These are phyloP conservation scores for Gliomastix tumulicola DNA, from an alignment of 2,329 filamentous ascomycete species.

Conservation along the genomic window DNA sequence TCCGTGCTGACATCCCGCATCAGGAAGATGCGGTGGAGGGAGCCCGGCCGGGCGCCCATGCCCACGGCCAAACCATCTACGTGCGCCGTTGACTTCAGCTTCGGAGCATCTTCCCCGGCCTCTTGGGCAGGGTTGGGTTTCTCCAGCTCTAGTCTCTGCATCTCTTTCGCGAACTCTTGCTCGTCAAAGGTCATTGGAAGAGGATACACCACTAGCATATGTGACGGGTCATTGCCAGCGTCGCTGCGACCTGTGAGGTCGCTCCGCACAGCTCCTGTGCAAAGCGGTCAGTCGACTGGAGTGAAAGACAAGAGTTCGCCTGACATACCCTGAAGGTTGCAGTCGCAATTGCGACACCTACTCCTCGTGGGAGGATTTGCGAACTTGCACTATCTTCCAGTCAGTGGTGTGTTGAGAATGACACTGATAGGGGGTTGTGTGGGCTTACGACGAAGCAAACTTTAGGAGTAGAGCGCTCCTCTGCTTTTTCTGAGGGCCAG, in stretches of 20 bases:
- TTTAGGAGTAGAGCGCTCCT: too few relatives aligned
- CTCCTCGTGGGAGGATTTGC: too few relatives aligned
- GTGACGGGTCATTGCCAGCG: conserved; percentile 53
- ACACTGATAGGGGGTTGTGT: too few relatives aligned
- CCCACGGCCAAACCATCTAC: conserved; percentile 49
- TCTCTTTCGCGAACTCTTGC: conserved; percentile 63
- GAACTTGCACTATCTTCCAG: too few relatives aligned
- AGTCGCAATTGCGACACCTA: too few relatives aligned
- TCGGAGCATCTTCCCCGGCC: conserved; percentile 36
- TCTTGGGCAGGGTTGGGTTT: conserved; percentile 43
- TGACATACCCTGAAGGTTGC: too few relatives aligned
- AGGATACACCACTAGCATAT: conserved; percentile 69
- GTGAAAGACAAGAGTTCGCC: too few relatives aligned
- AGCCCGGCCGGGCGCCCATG: conserved; percentile 64
- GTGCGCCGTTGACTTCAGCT: conserved; percentile 53
- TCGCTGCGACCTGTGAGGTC: conserved; percentile 40
- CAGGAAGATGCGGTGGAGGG: conserved; percentile 69
- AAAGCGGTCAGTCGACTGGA: too few relatives aligned
- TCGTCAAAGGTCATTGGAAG: conserved; percentile 66
- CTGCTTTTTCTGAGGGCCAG: too few relatives aligned
- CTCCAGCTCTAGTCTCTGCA: conserved; percentile 63
- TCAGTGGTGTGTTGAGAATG: too few relatives aligned
- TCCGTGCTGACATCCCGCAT: conserved; percentile 66
- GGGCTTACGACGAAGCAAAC: too few relatives aligned
- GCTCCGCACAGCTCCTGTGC: too few relatives aligned